A percentile compares a stretch with the other conserved stretches of the same genome.
Evolutionary conservation across 2,329 filamentous ascomycete genomes (phyloP).

Genomic region (Emergomyces orientalis): DNA sequence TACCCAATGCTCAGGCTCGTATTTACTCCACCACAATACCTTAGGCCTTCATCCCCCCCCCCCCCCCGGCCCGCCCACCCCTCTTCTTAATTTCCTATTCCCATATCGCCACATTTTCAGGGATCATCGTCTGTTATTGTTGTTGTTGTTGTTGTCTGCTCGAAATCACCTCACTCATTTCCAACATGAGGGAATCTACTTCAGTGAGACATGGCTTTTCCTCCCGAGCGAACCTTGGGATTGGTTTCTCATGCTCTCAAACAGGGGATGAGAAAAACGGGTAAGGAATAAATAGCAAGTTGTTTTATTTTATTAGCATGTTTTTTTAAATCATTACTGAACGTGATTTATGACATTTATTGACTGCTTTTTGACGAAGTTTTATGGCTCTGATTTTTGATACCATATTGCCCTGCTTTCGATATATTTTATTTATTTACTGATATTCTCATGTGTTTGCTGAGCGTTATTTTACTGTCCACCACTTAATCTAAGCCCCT

Average conservation of each 20-base stretch:
- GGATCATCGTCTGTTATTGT: neutral
- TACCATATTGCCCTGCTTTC: neutral
- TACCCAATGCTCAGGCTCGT: neutral
- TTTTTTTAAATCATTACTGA: neutral
- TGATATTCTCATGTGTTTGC: neutral
- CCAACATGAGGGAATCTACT: slow-evolving; percentile 17
- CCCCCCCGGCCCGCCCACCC: neutral
- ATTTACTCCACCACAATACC: neutral
- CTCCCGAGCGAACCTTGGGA: slow-evolving; percentile 30
- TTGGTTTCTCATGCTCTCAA: slow-evolving; percentile 35
- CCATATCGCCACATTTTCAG: neutral
- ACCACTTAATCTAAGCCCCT: neutral
- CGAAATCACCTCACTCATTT: neutral
- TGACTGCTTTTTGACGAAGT: neutral
- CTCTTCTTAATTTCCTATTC: neutral
- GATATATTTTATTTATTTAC: neutral
- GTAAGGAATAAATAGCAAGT: neutral
- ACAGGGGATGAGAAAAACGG: slow-evolving; percentile 7
- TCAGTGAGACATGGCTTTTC: slow-evolving; percentile 39
- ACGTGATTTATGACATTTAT: neutral
- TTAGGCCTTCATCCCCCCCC: neutral
- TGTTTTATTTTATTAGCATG: neutral
- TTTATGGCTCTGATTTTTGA: neutral
- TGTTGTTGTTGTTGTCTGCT: slow-evolving; percentile 1
- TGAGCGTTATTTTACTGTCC: neutral